Percentiles rank a stretch among this genome's conserved stretches.
phyloP scores from a whole-genome alignment of 1,284 basidiomycete species.

The Tilletia caries region DNA sequence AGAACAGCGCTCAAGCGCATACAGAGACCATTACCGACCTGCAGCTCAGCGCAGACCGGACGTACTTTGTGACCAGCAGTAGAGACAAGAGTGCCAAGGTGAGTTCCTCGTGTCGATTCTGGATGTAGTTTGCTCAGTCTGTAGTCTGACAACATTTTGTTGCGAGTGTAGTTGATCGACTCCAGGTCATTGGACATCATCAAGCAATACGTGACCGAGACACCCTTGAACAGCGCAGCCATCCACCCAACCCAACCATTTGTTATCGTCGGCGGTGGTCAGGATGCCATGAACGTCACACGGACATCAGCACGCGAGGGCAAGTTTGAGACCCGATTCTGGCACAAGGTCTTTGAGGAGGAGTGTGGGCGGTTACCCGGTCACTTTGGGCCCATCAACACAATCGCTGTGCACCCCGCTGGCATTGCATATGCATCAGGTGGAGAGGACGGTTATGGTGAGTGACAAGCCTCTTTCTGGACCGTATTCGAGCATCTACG shows the following conservation, averaged over 20 bases:
- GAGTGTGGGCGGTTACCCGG: constrained; percentile 80
- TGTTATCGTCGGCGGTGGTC: constrained; percentile 76
- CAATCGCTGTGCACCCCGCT: constrained; percentile 86
- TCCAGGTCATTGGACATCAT: constrained; percentile 81
- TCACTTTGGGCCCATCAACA: constrained; percentile 92
- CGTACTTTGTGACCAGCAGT: constrained; percentile 92
- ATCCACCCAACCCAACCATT: constrained; percentile 81
- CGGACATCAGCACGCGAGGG: constrained; percentile 89
- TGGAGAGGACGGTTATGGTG: constrained; percentile 79
- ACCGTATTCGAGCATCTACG: background rate
- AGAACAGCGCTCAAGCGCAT: constrained; percentile 61
- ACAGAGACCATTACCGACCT: constrained; percentile 68
- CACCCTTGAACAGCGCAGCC: constrained; percentile 90
- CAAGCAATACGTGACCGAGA: constrained; percentile 90
- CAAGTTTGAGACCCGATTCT: constrained; percentile 97
- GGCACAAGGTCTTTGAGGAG: constrained; percentile 98
- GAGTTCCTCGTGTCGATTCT: constrained; percentile 43
- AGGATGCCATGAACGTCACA: constrained; percentile 96
- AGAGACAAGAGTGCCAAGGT: constrained; percentile 96
- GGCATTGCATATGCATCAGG: constrained; percentile 89
- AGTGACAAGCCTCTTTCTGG: background rate
- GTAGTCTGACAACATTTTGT: background rate
- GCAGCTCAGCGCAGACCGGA: constrained; percentile 82
- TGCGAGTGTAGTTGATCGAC: constrained; percentile 70
- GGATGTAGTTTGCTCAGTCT: background rate